Conservation (phyloP, 2,329 filamentous ascomycete species). For the Claviceps spartinae region DNA sequence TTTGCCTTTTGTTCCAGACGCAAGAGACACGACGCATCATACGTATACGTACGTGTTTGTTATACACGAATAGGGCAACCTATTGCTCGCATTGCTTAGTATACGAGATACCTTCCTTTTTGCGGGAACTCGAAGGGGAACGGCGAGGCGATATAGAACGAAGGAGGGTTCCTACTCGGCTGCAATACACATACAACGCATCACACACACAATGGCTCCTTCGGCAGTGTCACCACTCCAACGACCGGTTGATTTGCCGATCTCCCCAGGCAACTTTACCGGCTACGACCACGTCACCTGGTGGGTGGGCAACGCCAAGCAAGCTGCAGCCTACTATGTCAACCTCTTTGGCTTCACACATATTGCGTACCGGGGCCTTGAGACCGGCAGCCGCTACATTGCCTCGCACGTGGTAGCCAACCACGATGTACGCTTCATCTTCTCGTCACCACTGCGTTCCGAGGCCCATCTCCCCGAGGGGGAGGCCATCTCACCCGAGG, state of each 20-base stretch:
- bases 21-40: too few species aligned
- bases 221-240: slow-evolving; percentile 37
- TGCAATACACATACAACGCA: background rate
- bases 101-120: too few species aligned
- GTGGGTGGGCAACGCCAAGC: slow-evolving; percentile 96
- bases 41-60: too few species aligned
- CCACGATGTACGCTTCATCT: slow-evolving; percentile 64
- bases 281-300: slow-evolving; percentile 91
- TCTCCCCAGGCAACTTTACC: slow-evolving; percentile 43
- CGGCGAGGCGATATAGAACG: too few species aligned
- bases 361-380: slow-evolving; percentile 74
- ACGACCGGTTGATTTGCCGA: slow-evolving; percentile 22
- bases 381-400: slow-evolving; percentile 70
- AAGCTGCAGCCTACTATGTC: slow-evolving; percentile 80
- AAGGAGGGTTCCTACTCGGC: too few species aligned
- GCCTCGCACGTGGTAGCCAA: slow-evolving; percentile 78
- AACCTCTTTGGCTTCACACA: slow-evolving; percentile 74
- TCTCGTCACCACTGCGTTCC: slow-evolving; percentile 68
- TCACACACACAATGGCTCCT: slow-evolving; percentile 36
- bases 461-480: slow-evolving; percentile 38
- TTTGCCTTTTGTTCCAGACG: too few species aligned
- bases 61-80: too few species aligned
- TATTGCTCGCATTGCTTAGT: too few species aligned
- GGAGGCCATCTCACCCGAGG: slow-evolving; percentile 48
- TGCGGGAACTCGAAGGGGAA: too few species aligned